A percentile compares a stretch with the other conserved stretches of the same genome.
These are phyloP conservation scores for Fusarium ambrosium DNA, from an alignment of 2,329 filamentous ascomycete species.

Conservation along the genomic window DNA sequence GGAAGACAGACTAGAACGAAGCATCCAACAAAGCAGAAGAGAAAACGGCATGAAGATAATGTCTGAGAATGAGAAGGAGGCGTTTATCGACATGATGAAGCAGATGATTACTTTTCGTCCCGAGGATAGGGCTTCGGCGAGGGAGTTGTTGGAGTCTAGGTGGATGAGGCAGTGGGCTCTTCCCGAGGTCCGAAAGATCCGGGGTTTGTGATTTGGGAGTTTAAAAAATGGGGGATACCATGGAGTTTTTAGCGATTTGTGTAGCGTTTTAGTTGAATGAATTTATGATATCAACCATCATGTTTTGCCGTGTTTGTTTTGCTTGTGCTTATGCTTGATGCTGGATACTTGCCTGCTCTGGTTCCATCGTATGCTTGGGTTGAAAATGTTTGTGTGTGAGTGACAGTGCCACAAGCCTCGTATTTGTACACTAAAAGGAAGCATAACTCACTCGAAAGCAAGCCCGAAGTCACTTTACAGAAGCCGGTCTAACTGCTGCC, in stretches of 20 bases:
- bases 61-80: conserved; percentile 34
- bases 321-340: neutral
- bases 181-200: conserved; percentile 32
- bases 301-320: neutral
- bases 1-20: conserved; percentile 33
- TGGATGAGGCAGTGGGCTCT: conserved; percentile 42
- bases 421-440: neutral
- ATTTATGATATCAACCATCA: neutral
- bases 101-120: conserved; percentile 36
- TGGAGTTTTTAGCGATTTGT: conserved; percentile 9
- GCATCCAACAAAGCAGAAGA: conserved; percentile 33
- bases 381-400: neutral
- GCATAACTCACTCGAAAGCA: neutral
- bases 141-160: conserved; percentile 31
- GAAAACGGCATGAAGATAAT: conserved; percentile 34
- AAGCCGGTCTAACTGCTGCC: too few relatives aligned
- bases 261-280: neutral
- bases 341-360: neutral
- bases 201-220: conserved; percentile 17
- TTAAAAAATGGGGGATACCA: conserved; percentile 11
- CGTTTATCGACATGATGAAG: conserved; percentile 40
- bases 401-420: neutral
- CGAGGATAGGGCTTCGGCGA: conserved; percentile 24
- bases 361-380: neutral
- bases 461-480: too few relatives aligned